These are phyloP conservation scores for Colletotrichum plurivorum DNA, from an alignment of 2,329 filamentous ascomycete genomes.

Conservation along the genomic window DNA sequence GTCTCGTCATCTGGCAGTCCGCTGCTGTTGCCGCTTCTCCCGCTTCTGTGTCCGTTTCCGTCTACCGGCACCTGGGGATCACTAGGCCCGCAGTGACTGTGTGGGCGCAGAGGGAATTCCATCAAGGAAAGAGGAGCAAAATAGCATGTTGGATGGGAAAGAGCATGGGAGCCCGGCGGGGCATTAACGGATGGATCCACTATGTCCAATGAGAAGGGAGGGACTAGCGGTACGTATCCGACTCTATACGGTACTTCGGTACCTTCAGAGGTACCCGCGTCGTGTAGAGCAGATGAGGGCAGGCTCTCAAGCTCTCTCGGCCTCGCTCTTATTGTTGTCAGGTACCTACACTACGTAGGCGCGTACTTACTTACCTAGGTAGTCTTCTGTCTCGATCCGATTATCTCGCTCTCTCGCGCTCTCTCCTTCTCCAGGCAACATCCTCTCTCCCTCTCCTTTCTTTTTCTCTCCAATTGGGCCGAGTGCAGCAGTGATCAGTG, in stretches of 20 bases:
- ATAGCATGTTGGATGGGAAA: constrained; percentile 13
- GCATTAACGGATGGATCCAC: neutral
- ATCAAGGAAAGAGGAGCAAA: constrained; percentile 11
- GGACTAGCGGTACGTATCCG: too few species aligned
- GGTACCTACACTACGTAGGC: too few species aligned
- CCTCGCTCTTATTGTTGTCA: neutral
- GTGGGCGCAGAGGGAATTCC: neutral
- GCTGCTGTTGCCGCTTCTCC: constrained; percentile 7
- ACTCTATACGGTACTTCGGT: too few species aligned
- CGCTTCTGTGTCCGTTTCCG: neutral
- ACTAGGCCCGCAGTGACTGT: too few species aligned
- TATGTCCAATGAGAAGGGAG: too few species aligned
- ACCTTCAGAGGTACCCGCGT: too few species aligned
- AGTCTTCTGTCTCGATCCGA: too few species aligned
- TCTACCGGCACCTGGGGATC: constrained; percentile 2
- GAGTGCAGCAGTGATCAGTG: constrained; percentile 24
- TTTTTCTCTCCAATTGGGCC: constrained; percentile 4
- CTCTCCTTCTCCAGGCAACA: neutral
- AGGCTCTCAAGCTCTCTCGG: neutral
- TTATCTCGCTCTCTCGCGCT: neutral
- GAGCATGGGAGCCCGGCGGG: constrained; percentile 4
- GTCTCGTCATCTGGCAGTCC: neutral
- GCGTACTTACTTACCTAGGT: too few species aligned
- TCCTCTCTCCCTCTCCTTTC: neutral
- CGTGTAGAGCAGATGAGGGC: neutral